A percentile compares a stretch with the other conserved stretches of the same genome.
Conservation (phyloP, 306 rosid genomes). For the Rosa multiflora region DNA sequence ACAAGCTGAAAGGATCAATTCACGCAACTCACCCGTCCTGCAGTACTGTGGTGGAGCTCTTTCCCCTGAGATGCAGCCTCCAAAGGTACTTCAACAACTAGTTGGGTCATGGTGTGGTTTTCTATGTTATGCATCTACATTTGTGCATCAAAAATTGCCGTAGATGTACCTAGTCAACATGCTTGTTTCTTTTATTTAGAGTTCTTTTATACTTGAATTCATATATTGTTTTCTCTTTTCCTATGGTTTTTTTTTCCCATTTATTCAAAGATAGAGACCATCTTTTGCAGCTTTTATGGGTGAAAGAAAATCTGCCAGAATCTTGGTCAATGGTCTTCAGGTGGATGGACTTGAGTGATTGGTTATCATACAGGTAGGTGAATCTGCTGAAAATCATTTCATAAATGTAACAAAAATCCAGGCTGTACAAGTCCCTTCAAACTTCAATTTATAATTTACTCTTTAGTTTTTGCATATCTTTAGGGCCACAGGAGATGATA, state of each 20-base stretch:
- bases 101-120: conserved; percentile 8
- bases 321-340: conserved; percentile 93
- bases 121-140: not conserved
- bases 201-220: not conserved
- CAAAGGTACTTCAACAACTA: conserved; percentile 59
- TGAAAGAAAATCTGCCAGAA: conserved; percentile 91
- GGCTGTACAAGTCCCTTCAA: conserved; percentile 23
- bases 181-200: not conserved
- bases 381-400: conserved; percentile 14
- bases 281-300: conserved; percentile 89
- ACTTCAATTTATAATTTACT: conserved; percentile 22
- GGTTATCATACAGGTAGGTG: conserved; percentile 91
- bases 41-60: conserved; percentile 93
- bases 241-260: not conserved
- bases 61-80: conserved; percentile 99
- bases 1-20: conserved; percentile 90
- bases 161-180: not conserved
- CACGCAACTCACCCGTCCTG: conserved; percentile 70
- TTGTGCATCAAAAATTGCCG: not conserved
- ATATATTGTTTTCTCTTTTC: not conserved
- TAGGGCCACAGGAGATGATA: conserved; percentile 97
- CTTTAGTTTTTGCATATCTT: conserved; percentile 16
- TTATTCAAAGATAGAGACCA: conserved; percentile 14
- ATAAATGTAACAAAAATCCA: conserved; percentile 16
- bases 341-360: conserved; percentile 99